Evolutionary conservation across 352 stramenopile species (phyloP).

Genomic region (Phytophthora lateralis): DNA sequence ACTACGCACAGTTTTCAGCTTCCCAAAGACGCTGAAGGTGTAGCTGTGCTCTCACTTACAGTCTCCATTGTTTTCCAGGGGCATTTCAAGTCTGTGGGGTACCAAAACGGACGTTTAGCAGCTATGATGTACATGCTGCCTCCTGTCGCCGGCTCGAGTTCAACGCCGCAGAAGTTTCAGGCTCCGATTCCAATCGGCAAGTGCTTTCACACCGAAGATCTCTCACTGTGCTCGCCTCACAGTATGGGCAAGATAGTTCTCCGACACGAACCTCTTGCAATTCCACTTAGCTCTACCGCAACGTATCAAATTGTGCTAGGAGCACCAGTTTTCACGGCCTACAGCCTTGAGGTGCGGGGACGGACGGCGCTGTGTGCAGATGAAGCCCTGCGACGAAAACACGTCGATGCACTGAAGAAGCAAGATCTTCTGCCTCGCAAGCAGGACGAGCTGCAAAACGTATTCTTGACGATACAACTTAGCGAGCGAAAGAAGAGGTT

Average conservation of each 20-base stretch:
- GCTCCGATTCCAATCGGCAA: slow-evolving; percentile 57
- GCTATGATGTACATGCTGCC: slow-evolving; percentile 78
- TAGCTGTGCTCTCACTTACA: slow-evolving; percentile 57
- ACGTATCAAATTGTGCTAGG: slow-evolving; percentile 81
- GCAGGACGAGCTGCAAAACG: slow-evolving; percentile 65
- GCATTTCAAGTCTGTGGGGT: slow-evolving; percentile 70
- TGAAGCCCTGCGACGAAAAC: slow-evolving; percentile 57
- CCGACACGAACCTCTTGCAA: slow-evolving; percentile 58
- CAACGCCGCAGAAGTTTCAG: slow-evolving; percentile 18
- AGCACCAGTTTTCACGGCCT: slow-evolving; percentile 68
- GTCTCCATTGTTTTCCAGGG: slow-evolving; percentile 78
- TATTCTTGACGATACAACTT: slow-evolving; percentile 75
- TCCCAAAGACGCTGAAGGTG: slow-evolving; percentile 25
- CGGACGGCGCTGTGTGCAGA: slow-evolving; percentile 51
- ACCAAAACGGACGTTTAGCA: slow-evolving; percentile 78
- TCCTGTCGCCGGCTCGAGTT: slow-evolving; percentile 9
- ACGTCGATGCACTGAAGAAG: slow-evolving; percentile 60
- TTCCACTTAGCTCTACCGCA: slow-evolving; percentile 52
- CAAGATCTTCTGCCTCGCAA: slow-evolving; percentile 66
- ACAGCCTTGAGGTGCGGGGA: slow-evolving; percentile 65
- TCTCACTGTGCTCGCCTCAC: slow-evolving; percentile 68
- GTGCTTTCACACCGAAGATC: slow-evolving; percentile 52
- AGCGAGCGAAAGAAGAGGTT: slow-evolving; percentile 73
- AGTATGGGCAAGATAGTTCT: slow-evolving; percentile 70
- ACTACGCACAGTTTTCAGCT: slow-evolving; percentile 70